Evolutionary conservation across 352 stramenopile genomes (phyloP).

Genomic region (Plasmopara muralis): DNA sequence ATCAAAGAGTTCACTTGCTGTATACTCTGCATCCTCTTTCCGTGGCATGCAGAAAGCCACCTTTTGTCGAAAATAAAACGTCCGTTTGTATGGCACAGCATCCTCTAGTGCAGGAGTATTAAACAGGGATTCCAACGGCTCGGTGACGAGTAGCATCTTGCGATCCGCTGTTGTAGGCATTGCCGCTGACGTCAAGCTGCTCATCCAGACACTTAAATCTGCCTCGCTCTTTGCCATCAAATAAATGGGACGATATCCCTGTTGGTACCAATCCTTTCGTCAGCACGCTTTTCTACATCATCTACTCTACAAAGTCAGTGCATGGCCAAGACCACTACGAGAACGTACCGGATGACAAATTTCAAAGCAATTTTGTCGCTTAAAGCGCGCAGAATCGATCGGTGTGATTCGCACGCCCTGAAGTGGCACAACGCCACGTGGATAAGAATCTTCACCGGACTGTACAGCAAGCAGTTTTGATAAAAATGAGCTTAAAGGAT

Average conservation of each 20-base stretch:
- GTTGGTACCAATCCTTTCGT: background rate
- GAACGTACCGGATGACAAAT: slow-evolving; percentile 69
- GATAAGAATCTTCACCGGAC: slow-evolving; percentile 82
- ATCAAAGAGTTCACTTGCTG: slow-evolving; percentile 65
- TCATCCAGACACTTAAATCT: slow-evolving; percentile 82
- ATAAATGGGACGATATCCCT: slow-evolving; percentile 78
- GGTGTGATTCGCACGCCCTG: slow-evolving; percentile 72
- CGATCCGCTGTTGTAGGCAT: slow-evolving; percentile 67
- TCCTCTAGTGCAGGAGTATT: slow-evolving; percentile 75
- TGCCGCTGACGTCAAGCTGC: slow-evolving; percentile 69
- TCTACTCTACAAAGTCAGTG: no score
- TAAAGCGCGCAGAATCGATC: slow-evolving; percentile 71
- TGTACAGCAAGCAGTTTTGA: slow-evolving; percentile 19
- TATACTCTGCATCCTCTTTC: slow-evolving; percentile 40
- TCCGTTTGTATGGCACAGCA: slow-evolving; percentile 73
- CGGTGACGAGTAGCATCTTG: slow-evolving; percentile 55
- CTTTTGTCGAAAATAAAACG: slow-evolving; percentile 82
- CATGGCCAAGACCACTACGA: background rate
- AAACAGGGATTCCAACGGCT: slow-evolving; percentile 62
- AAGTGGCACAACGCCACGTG: slow-evolving; percentile 70
- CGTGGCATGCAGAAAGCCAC: slow-evolving; percentile 72
- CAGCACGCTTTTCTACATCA: no score
- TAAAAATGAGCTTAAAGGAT: background rate
- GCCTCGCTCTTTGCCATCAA: slow-evolving; percentile 83
- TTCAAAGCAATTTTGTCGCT: slow-evolving; percentile 84